Conservation (phyloP, 768 basidiomycete species). For the Pilatotrama ljubarskyi region DNA sequence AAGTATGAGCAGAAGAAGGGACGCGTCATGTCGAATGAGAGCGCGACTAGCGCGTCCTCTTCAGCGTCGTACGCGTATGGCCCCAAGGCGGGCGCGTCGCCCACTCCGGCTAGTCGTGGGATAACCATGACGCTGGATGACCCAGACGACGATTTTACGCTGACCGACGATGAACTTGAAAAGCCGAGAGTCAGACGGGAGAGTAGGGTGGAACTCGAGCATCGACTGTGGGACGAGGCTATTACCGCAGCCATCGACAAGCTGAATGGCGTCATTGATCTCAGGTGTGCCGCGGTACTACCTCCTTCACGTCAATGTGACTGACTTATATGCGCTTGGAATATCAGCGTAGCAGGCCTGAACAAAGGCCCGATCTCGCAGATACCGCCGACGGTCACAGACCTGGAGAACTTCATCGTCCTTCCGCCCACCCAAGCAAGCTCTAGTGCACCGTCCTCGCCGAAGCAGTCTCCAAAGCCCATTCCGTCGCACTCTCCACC, state of each 20-base stretch:
- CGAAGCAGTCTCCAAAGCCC: slow-evolving; percentile 33
- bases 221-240: slow-evolving; percentile 51
- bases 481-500: neutral
- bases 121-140: neutral
- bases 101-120: neutral
- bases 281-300: slow-evolving; percentile 47
- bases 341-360: neutral
- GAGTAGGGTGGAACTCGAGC: slow-evolving; percentile 26
- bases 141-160: slow-evolving; percentile 5
- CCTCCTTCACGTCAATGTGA: neutral
- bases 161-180: slow-evolving; percentile 15
- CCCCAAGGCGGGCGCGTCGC: neutral
- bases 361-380: slow-evolving; percentile 37
- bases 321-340: neutral
- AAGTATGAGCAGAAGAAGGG: slow-evolving; percentile 20
- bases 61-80: slow-evolving; percentile 5
- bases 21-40: slow-evolving; percentile 9
- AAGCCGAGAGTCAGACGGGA: slow-evolving; percentile 15
- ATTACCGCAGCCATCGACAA: slow-evolving; percentile 46
- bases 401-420: slow-evolving; percentile 47
- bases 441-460: slow-evolving; percentile 28
- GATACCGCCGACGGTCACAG: slow-evolving; percentile 49
- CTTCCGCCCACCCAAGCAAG: slow-evolving; percentile 41
- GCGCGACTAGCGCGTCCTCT: slow-evolving; percentile 1
- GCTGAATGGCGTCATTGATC: slow-evolving; percentile 49